These are phyloP conservation scores for Magnolia officinalis DNA, from an alignment of 164 flowering plant genomes.

Conservation along the genomic window DNA sequence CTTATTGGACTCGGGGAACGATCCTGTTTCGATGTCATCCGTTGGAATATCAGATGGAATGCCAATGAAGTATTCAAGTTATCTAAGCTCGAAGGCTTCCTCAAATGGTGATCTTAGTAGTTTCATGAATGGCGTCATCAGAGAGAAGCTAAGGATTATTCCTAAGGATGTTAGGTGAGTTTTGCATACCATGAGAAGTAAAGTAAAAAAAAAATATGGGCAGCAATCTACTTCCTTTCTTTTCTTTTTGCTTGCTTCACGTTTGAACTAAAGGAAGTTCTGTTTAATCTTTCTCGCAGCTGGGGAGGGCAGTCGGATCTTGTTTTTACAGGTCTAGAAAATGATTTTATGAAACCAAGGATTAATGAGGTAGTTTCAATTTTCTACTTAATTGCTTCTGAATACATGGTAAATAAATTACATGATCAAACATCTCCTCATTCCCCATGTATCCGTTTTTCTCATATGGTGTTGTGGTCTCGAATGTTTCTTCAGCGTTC, in stretches of 20 bases:
- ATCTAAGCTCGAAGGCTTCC: slow-evolving; percentile 38
- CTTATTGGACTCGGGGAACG: slow-evolving; percentile 47
- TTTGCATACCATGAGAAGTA: neutral
- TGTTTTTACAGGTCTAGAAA: slow-evolving; percentile 47
- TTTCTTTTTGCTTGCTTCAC: neutral
- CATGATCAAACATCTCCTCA: too few species aligned
- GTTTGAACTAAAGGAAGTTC: neutral
- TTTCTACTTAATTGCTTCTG: neutral
- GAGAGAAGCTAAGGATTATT: slow-evolving; percentile 65
- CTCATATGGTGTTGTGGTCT: too few species aligned
- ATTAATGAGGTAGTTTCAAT: slow-evolving; percentile 53
- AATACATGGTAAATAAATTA: too few species aligned
- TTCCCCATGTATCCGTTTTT: too few species aligned
- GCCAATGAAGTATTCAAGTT: slow-evolving; percentile 44
- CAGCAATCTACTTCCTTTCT: neutral
- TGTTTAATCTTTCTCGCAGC: slow-evolving; percentile 26
- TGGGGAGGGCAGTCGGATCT: slow-evolving; percentile 69
- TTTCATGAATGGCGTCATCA: slow-evolving; percentile 66
- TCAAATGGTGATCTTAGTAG: slow-evolving; percentile 32
- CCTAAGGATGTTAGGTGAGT: slow-evolving; percentile 64
- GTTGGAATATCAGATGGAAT: slow-evolving; percentile 15
- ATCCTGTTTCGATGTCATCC: slow-evolving; percentile 35
- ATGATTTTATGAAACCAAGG: slow-evolving; percentile 87
- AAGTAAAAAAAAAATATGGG: too few species aligned
- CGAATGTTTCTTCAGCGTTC: too few species aligned